These are phyloP conservation scores for Calycina herbarum DNA, from an alignment of 2,329 filamentous ascomycete species.

Conservation along the genomic window DNA sequence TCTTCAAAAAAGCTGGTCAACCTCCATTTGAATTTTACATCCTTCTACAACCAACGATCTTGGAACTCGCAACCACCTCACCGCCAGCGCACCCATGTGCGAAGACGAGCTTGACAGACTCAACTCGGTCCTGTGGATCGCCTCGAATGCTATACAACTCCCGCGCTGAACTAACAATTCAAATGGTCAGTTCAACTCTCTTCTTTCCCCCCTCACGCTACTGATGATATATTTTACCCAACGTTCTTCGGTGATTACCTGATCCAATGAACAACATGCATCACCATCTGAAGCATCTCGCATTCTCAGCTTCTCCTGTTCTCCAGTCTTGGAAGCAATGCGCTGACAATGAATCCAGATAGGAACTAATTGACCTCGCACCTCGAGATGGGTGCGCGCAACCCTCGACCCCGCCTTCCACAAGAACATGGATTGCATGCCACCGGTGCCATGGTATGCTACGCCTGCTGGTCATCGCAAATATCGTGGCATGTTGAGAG, in stretches of 20 bases:
- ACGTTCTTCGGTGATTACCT: conserved; percentile 39
- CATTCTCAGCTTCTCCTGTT: conserved; percentile 3
- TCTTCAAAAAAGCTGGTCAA: conserved; percentile 8
- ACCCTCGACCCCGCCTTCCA: conserved; percentile 2
- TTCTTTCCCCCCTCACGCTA: conserved; percentile 26
- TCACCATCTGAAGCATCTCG: conserved; percentile 67
- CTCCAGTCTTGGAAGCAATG: conserved; percentile 19
- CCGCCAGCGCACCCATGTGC: background rate
- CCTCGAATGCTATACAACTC: conserved; percentile 4
- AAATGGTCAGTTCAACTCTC: conserved; percentile 7
- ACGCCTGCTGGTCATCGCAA: background rate
- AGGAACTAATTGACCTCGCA: background rate
- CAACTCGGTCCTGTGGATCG: background rate
- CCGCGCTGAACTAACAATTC: background rate
- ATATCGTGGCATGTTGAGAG: background rate
- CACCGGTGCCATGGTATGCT: background rate
- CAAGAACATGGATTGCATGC: background rate
- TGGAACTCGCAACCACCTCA: background rate
- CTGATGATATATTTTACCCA: conserved; percentile 37
- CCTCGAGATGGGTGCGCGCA: background rate
- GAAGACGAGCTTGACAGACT: background rate
- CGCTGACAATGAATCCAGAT: conserved; percentile 9
- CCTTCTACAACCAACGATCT: background rate
- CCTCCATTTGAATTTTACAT: background rate
- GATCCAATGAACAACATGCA: conserved; percentile 59